Evolutionary conservation across 2,329 filamentous ascomycete species (phyloP).

Genomic region (Colletotrichum sublineola): DNA sequence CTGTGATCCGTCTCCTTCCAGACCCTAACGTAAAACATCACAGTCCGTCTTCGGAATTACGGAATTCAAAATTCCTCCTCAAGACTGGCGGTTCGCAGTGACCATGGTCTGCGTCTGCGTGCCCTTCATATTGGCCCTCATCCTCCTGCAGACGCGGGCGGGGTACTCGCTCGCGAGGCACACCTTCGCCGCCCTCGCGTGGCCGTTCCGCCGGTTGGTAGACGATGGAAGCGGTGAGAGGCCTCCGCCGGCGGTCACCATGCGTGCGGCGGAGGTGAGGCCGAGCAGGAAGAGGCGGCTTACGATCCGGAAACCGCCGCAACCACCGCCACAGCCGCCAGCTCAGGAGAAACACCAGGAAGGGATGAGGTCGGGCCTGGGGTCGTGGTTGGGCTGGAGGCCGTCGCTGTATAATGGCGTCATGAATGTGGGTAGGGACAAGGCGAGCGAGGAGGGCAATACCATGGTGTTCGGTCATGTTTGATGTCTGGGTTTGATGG

Average conservation of each 20-base stretch:
- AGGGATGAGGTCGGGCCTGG: neutral
- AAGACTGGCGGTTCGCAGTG: constrained; percentile 61
- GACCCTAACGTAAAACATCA: constrained; percentile 5
- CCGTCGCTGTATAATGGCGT: neutral
- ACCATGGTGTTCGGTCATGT: constrained; percentile 4
- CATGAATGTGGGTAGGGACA: neutral
- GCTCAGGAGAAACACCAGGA: neutral
- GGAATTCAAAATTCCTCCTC: constrained; percentile 56
- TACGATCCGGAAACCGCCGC: constrained; percentile 24
- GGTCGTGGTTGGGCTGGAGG: constrained; percentile 19
- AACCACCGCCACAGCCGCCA: neutral
- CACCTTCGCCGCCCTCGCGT: constrained; percentile 11
- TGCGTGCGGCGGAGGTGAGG: constrained; percentile 22
- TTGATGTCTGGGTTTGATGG: neutral
- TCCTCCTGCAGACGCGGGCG: constrained; percentile 59
- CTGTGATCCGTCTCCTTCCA: neutral
- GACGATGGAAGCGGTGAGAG: neutral
- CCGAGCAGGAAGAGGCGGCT: constrained; percentile 41
- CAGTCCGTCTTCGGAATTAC: constrained; percentile 69
- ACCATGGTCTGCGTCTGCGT: constrained; percentile 76
- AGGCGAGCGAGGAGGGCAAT: neutral
- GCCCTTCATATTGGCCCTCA: constrained; percentile 62
- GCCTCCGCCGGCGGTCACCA: neutral
- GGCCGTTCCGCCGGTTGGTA: constrained; percentile 20
- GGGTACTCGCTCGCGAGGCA: constrained; percentile 44